phyloP scores from a whole-genome alignment of 805 yeast genomes.

The Candida ascalaphidarum region DNA sequence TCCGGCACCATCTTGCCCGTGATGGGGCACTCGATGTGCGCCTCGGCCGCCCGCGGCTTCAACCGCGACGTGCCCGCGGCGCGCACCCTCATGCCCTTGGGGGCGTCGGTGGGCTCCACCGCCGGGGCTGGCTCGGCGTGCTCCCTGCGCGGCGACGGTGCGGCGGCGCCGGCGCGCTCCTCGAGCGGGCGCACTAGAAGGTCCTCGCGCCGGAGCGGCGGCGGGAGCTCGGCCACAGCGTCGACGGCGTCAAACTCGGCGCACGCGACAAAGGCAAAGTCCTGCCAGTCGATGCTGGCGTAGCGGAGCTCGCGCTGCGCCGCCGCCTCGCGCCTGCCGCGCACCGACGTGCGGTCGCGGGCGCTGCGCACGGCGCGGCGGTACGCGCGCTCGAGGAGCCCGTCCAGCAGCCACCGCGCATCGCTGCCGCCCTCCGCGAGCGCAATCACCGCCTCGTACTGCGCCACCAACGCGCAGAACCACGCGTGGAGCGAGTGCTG shows the following conservation, averaged over 20 bases:
- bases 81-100: conserved; percentile 54
- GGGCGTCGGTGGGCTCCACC: conserved; percentile 4
- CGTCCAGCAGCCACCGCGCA: conserved; percentile 13
- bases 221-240: conserved; percentile 43
- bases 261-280: conserved; percentile 63
- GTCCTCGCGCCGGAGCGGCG: conserved; percentile 50
- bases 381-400: conserved; percentile 39
- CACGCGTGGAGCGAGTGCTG: conserved; percentile 52
- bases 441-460: conserved; percentile 35
- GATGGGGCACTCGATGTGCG: conserved; percentile 63
- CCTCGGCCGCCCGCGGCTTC: conserved; percentile 18
- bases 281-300: conserved; percentile 84
- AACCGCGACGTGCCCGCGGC: conserved; percentile 65
- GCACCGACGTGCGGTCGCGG: conserved; percentile 19
- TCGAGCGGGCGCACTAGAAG: conserved; percentile 55
- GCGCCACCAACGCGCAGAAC: conserved; percentile 43
- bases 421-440: conserved; percentile 6
- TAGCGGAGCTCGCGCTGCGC: conserved; percentile 41
- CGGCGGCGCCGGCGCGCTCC: conserved; percentile 32
- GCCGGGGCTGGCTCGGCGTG: conserved; percentile 6
- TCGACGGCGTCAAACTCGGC: conserved; percentile 58
- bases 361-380: conserved; percentile 49
- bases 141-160: conserved; percentile 7
- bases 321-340: conserved; percentile 19
- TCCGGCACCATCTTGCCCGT: conserved; percentile 68